phyloP scores from a whole-genome alignment of 805 yeast species.

The Deakozyma indianensis region DNA sequence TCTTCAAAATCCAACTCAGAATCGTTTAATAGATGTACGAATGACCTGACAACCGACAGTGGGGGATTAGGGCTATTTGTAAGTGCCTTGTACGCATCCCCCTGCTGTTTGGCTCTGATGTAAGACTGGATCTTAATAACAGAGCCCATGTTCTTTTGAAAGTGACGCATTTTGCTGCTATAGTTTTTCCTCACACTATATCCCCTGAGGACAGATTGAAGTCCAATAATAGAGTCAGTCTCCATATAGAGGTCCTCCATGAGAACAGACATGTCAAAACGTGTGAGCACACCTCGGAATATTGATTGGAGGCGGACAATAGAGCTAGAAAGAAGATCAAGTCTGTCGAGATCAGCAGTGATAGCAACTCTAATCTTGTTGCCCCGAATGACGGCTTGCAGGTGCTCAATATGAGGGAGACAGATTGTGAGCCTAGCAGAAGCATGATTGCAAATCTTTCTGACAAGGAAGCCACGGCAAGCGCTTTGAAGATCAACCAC shows the following conservation, averaged over 20 bases:
- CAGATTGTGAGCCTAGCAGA: not conserved
- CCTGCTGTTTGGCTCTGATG: slow-evolving; percentile 53
- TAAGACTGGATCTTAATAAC: slow-evolving; percentile 63
- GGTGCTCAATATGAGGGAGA: not conserved
- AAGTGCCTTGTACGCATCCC: slow-evolving; percentile 58
- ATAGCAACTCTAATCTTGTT: not conserved
- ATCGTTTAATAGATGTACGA: slow-evolving; percentile 61
- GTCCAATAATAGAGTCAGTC: slow-evolving; percentile 12
- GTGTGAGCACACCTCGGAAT: slow-evolving; percentile 22
- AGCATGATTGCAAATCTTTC: not conserved
- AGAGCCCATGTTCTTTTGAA: slow-evolving; percentile 37
- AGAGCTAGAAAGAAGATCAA: slow-evolving; percentile 10
- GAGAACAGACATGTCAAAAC: slow-evolving; percentile 19
- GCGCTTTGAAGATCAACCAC: slow-evolving; percentile 1
- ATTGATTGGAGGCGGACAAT: slow-evolving; percentile 21
- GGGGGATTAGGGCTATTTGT: slow-evolving; percentile 65
- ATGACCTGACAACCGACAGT: slow-evolving; percentile 56
- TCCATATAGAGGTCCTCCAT: slow-evolving; percentile 23
- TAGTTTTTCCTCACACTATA: slow-evolving; percentile 15
- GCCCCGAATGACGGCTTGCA: not conserved
- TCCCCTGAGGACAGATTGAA: slow-evolving; percentile 24
- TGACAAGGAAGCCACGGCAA: not conserved
- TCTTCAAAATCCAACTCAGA: slow-evolving; percentile 61
- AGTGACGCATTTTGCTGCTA: slow-evolving; percentile 28
- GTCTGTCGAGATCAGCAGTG: slow-evolving; percentile 6